Evolutionary conservation across 1,284 basidiomycete genomes (phyloP).

Genomic region (Sphagnurus paluster): DNA sequence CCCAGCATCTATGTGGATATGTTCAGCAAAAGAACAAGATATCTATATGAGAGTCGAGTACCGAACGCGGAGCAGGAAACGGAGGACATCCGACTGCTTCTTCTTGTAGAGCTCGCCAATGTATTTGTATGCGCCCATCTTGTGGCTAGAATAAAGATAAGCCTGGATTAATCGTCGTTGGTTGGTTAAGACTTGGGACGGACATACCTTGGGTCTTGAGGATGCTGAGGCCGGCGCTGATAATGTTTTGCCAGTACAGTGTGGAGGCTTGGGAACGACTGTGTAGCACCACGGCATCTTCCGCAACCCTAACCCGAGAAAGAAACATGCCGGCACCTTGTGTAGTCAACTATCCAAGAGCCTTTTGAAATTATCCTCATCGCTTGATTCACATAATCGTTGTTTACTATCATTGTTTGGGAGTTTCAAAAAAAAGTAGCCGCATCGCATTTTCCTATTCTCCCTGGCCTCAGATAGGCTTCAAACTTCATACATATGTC

Average conservation of each 20-base stretch:
- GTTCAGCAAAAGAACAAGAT: slow-evolving; percentile 1
- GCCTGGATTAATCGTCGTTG: slow-evolving; percentile 14
- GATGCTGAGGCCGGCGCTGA: slow-evolving; percentile 31
- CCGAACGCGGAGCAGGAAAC: slow-evolving; percentile 98
- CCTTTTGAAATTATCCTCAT: no score
- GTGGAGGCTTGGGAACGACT: slow-evolving; percentile 24
- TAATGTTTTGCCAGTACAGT: slow-evolving; percentile 21
- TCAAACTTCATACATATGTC: no score
- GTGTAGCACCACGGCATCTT: slow-evolving; percentile 24
- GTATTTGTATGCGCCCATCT: slow-evolving; percentile 96
- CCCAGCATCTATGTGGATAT: slow-evolving; percentile 87
- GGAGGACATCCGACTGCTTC: slow-evolving; percentile 96
- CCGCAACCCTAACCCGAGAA: slow-evolving; percentile 18
- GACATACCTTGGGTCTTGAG: slow-evolving; percentile 37
- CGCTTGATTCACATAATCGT: no score
- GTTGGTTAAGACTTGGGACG: neutral
- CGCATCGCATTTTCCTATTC: no score
- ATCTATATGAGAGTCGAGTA: slow-evolving; percentile 38
- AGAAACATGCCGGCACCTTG: no score
- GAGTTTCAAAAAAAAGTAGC: no score
- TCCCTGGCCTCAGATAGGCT: no score
- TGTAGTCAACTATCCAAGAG: no score
- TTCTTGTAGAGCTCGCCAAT: slow-evolving; percentile 95
- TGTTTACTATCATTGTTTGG: no score
- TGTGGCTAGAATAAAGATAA: slow-evolving; percentile 27